Base-by-base conservation (phyloP, 2,329 filamentous ascomycete species). In the Rutstroemia sp. region DNA sequence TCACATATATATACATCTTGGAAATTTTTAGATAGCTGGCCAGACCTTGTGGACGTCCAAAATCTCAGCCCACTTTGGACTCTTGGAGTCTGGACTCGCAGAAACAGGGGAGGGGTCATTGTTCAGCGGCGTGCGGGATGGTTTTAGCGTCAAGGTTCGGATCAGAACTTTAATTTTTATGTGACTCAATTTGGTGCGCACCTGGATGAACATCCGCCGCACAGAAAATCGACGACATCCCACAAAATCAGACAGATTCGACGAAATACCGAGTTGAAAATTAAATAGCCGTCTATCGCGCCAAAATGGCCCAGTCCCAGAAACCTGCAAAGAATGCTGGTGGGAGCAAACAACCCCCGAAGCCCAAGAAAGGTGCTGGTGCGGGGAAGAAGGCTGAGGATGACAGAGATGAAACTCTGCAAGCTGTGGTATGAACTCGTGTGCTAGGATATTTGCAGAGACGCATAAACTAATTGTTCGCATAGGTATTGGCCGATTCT, bases 401-500 rank as follows among this genome's bases (percentile, higher is more conserved):
- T 59, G 69, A 70, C 34, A 64, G 69, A 54, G 69, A 71, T 34
- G 67, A 71, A 56, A 65, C 65, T 27, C 53, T 71, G 44, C 69
- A 71, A 56, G 69, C 69, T 53, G 69, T 71, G 60, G 68, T 70
- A 66, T 61, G 67, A 23, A 17, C n/a, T 36, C 23, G 12, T 36
- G 12, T 21, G 16, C 12, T 16, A 42, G 23, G 39, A 23, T 10
- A 12, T 19, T 14, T 19, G 8, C 30, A 3, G 47, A 40, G 30
- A 12, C 36, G 21, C 17, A 8, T 19, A 14, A 36, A 14, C 48
- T 59, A 42, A 62, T 65, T 63, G 40, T 42, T 27, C 57, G 44
- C 51, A 30, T 67, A 94, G 88, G 80, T 99, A 58, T 83, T 99
- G 62, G 88, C 92, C 63, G 94, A 99, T 76, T 92, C 90, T 1